Percentiles rank a stretch among this genome's conserved stretches.
Conservation (phyloP, 2,329 filamentous ascomycete genomes). For the Fusarium succisae region DNA sequence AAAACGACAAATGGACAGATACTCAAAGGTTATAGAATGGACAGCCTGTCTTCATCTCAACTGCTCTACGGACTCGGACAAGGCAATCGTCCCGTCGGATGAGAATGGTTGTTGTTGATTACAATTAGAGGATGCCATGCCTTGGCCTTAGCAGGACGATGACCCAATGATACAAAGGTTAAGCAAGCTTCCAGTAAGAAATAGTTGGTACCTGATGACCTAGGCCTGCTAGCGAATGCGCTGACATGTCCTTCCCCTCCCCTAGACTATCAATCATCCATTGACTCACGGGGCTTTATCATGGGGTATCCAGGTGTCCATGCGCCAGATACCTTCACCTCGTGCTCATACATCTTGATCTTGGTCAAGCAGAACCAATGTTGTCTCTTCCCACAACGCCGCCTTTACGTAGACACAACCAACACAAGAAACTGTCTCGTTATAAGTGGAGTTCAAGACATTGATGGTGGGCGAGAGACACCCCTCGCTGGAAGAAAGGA, state of each 20-base stretch:
- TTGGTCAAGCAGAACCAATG: not conserved
- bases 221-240: conserved; percentile 15
- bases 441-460: conserved; percentile 31
- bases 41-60: conserved; percentile 22
- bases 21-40: not conserved
- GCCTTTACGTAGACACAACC: conserved; percentile 2
- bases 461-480: conserved; percentile 20
- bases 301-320: conserved; percentile 20
- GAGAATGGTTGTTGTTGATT: not conserved
- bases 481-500: conserved; percentile 29
- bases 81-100: not conserved
- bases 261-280: not conserved
- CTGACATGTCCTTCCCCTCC: not conserved
- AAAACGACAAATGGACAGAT: not conserved
- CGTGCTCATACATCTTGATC: conserved; percentile 15
- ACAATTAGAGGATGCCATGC: not conserved
- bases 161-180: not conserved
- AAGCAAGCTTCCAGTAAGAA: not conserved
- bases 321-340: conserved; percentile 13
- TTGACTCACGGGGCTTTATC: conserved; percentile 29
- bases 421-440: conserved; percentile 1
- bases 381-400: conserved; percentile 1
- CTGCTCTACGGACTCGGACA: not conserved
- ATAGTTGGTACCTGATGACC: conserved; percentile 15
- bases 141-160: not conserved